Evolutionary conservation across 306 rosid genomes (phyloP).

Genomic region (Gastrolobium bilobum): DNA sequence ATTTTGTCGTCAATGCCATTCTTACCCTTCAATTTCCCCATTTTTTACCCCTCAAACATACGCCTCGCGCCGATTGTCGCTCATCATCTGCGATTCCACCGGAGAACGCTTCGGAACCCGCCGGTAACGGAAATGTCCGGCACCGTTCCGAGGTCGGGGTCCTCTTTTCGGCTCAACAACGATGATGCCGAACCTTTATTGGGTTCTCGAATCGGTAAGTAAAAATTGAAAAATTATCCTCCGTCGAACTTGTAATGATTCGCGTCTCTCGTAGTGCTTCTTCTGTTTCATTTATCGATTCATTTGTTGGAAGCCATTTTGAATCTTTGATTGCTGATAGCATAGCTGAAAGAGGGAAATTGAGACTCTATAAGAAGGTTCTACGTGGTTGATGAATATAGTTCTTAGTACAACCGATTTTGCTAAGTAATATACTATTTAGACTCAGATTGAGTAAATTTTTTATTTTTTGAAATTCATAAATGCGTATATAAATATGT

Average conservation of each 20-base stretch:
- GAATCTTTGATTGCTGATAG: too few species aligned
- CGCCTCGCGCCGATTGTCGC: constrained; percentile 40
- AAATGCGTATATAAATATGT: neutral
- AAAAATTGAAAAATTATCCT: constrained; percentile 25
- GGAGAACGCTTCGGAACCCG: constrained; percentile 54
- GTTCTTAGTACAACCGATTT: constrained; percentile 1
- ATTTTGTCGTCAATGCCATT: constrained; percentile 53
- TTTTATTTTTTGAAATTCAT: neutral
- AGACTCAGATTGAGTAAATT: neutral
- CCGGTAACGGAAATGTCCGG: constrained; percentile 59
- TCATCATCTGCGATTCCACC: constrained; percentile 46
- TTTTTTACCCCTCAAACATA: neutral
- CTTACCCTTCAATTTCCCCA: constrained; percentile 59
- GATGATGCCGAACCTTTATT: constrained; percentile 57
- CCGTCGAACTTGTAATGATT: neutral
- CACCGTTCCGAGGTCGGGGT: constrained; percentile 54
- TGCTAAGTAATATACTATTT: neutral
- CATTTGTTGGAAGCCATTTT: too few species aligned
- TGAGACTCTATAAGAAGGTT: neutral
- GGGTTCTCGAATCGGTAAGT: constrained; percentile 61
- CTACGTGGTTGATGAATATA: neutral
- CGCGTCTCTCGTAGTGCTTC: neutral
- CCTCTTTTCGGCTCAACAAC: constrained; percentile 55
- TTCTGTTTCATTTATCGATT: neutral
- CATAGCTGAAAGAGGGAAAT: too few species aligned